These are phyloP conservation scores for Epichloe bromicola DNA, from an alignment of 2,329 filamentous ascomycete genomes.

Conservation along the genomic window DNA sequence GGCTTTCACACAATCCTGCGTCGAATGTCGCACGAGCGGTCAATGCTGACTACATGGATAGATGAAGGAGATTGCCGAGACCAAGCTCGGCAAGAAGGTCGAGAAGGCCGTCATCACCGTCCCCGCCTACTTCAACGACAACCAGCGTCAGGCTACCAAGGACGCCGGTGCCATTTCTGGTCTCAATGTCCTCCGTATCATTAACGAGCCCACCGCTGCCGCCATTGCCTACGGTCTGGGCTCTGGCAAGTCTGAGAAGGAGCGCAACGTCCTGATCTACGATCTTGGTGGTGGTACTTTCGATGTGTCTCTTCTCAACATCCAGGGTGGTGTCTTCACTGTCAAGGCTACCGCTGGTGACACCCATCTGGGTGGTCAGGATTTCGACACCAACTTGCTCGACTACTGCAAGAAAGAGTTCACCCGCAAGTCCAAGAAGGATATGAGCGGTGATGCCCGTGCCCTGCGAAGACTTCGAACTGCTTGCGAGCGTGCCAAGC, in stretches of 20 bases:
- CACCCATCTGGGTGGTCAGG: slow-evolving; percentile 88
- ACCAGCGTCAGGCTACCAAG: slow-evolving; percentile 99
- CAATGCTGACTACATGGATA: slow-evolving; percentile 24
- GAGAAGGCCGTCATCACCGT: slow-evolving; percentile 99
- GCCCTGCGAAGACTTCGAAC: slow-evolving; percentile 92
- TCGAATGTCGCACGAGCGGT: not conserved
- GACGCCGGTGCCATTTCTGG: slow-evolving; percentile 95
- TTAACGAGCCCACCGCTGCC: slow-evolving; percentile 98
- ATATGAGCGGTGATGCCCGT: slow-evolving; percentile 72
- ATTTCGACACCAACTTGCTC: slow-evolving; percentile 92
- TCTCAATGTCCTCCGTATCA: slow-evolving; percentile 98
- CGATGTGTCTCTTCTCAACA: slow-evolving; percentile 98
- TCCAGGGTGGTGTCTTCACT: slow-evolving; percentile 98
- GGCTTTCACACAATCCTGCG: not conserved
- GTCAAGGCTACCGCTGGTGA: slow-evolving; percentile 98
- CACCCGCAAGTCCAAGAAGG: slow-evolving; percentile 59
- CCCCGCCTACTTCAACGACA: slow-evolving; percentile 99
- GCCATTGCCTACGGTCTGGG: slow-evolving; percentile 98
- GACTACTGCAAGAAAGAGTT: slow-evolving; percentile 98
- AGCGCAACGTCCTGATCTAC: slow-evolving; percentile 98
- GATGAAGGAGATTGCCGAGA: slow-evolving; percentile 99
- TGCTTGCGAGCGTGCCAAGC: slow-evolving; percentile 98
- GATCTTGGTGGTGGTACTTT: slow-evolving; percentile 99
- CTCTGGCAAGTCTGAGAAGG: slow-evolving; percentile 87
- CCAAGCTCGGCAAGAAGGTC: slow-evolving; percentile 97